Evolutionary conservation across 192 early-diverging fungal species (phyloP).

Genomic region (Phycomyces blakesleeanus): DNA sequence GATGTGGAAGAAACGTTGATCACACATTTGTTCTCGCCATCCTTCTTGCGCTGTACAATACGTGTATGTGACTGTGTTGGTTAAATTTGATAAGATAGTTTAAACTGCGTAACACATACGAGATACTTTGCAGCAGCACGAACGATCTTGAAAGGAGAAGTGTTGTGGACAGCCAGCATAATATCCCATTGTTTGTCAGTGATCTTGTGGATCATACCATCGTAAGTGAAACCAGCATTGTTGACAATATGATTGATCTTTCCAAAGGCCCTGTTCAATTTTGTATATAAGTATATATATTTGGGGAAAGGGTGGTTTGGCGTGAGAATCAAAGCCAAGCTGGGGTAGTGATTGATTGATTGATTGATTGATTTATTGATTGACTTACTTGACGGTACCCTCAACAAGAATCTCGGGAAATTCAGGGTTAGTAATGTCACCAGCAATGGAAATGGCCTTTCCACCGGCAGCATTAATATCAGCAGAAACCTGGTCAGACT

Average conservation of each 20-base stretch:
- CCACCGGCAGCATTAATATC: slow-evolving; percentile 81
- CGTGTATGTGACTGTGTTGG: background rate
- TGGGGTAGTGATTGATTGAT: no score
- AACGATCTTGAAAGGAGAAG: slow-evolving; percentile 60
- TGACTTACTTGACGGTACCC: slow-evolving; percentile 47
- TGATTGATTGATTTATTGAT: no score
- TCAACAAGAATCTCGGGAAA: slow-evolving; percentile 56
- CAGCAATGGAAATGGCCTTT: slow-evolving; percentile 77
- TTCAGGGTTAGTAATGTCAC: slow-evolving; percentile 51
- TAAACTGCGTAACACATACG: no score
- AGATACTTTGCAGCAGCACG: slow-evolving; percentile 54
- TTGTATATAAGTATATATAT: slow-evolving; percentile 13
- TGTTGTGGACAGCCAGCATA: slow-evolving; percentile 67
- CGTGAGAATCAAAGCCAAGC: no score
- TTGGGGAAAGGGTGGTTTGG: slow-evolving; percentile 1
- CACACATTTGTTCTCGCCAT: slow-evolving; percentile 51
- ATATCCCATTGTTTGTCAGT: slow-evolving; percentile 94
- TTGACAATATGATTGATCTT: slow-evolving; percentile 86
- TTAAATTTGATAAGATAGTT: no score
- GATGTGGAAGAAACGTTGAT: slow-evolving; percentile 58
- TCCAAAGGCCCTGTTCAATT: slow-evolving; percentile 51
- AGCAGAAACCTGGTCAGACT: slow-evolving; percentile 75
- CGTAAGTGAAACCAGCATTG: slow-evolving; percentile 95
- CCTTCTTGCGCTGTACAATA: slow-evolving; percentile 42
- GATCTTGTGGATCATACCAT: slow-evolving; percentile 87